Percentiles rank a stretch among this genome's conserved stretches.
Evolutionary conservation across 192 early-diverging fungal genomes (phyloP).

Genomic region (Diversispora epigaea): DNA sequence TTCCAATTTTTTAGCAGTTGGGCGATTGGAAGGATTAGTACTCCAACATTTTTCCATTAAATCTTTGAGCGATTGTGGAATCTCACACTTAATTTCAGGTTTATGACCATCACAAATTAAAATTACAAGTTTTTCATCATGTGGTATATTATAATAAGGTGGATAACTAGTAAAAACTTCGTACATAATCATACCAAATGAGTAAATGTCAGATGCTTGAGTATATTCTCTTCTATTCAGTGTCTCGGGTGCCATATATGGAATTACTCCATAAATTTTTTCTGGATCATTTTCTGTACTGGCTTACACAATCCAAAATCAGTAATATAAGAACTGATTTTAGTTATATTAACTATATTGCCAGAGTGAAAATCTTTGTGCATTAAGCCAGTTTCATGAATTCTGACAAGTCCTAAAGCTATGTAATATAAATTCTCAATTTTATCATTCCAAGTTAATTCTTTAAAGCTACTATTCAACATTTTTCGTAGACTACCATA

Average conservation of each 20-base stretch:
- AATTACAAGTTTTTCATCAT: slow-evolving; percentile 32
- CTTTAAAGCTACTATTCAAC: background rate
- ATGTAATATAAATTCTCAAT: slow-evolving; percentile 21
- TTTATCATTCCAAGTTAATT: background rate
- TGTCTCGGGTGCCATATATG: slow-evolving; percentile 40
- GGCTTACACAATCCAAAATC: slow-evolving; percentile 36
- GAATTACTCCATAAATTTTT: slow-evolving; percentile 38
- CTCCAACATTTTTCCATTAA: slow-evolving; percentile 42
- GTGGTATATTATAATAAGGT: slow-evolving; percentile 37
- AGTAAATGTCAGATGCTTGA: slow-evolving; percentile 37
- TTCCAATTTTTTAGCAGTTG: background rate
- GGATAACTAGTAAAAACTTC: slow-evolving; percentile 39
- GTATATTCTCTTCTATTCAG: slow-evolving; percentile 5
- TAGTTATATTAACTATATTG: slow-evolving; percentile 41
- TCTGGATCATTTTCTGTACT: background rate
- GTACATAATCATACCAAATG: slow-evolving; percentile 44
- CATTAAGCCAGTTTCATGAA: slow-evolving; percentile 41
- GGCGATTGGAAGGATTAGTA: slow-evolving; percentile 33
- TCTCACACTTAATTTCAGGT: slow-evolving; percentile 35
- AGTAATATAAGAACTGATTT: slow-evolving; percentile 22
- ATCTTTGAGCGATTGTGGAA: slow-evolving; percentile 34
- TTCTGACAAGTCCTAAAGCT: slow-evolving; percentile 32
- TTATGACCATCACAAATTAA: slow-evolving; percentile 37
- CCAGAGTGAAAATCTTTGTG: slow-evolving; percentile 47
- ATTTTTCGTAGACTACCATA: background rate